Conservation (phyloP, 2,329 filamentous ascomycete genomes). For the Lachnellula occidentalis region DNA sequence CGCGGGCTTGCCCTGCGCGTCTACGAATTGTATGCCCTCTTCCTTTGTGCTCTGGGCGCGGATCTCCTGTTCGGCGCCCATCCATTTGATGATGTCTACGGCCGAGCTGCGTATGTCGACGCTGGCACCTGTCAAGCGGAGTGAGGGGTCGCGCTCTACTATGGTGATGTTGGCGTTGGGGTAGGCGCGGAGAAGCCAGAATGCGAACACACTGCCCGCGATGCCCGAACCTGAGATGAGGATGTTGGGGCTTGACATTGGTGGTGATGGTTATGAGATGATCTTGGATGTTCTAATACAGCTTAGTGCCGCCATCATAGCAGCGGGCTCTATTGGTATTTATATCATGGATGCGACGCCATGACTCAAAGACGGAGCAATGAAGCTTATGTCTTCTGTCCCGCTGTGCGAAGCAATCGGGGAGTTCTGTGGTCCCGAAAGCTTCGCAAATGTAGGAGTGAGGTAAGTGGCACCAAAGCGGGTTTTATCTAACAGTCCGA, state of each 20-base stretch:
- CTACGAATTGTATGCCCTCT: slow-evolving; percentile 2
- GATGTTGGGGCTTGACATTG: slow-evolving; percentile 2
- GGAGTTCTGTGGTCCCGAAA: too few relatives aligned
- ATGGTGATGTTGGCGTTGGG: slow-evolving; percentile 3
- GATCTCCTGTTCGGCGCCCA: slow-evolving; percentile 5
- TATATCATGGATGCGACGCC: too few relatives aligned
- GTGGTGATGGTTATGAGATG: not conserved
- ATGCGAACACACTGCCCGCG: slow-evolving; percentile 1
- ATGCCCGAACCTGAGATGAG: slow-evolving; percentile 4
- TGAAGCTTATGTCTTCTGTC: too few relatives aligned
- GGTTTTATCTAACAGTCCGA: too few relatives aligned
- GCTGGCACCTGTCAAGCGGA: slow-evolving; percentile 3
- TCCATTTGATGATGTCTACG: slow-evolving; percentile 4
- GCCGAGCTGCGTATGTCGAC: slow-evolving; percentile 6
- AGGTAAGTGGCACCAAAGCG: too few relatives aligned
- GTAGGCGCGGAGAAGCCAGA: slow-evolving; percentile 1
- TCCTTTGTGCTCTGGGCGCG: slow-evolving; percentile 1
- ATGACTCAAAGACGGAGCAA: too few relatives aligned
- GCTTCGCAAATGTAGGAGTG: too few relatives aligned
- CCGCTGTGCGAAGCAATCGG: too few relatives aligned
- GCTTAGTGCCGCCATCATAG: too few relatives aligned
- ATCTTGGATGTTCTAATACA: too few relatives aligned
- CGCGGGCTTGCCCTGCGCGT: not conserved
- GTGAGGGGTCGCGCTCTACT: slow-evolving; percentile 3
- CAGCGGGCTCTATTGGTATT: too few relatives aligned